phyloP scores from a whole-genome alignment of 1,139 yeast genomes.

The Sugiyamaella pinicola region DNA sequence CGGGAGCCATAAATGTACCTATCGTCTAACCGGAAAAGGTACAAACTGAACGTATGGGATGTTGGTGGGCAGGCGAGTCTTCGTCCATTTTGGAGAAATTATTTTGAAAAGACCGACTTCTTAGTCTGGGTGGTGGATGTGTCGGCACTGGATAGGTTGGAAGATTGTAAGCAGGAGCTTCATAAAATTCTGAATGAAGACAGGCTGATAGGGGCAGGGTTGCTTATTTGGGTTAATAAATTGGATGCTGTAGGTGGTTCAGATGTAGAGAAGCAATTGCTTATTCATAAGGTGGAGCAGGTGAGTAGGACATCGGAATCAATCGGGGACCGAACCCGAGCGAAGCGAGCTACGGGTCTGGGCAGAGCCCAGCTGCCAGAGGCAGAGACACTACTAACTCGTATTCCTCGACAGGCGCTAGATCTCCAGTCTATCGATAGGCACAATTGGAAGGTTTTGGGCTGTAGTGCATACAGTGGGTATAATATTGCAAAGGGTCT shows the following conservation, averaged over 20 bases:
- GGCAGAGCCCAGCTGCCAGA: too few relatives aligned
- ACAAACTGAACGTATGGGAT: slow-evolving; percentile 61
- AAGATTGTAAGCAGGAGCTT: slow-evolving; percentile 68
- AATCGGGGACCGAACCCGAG: too few relatives aligned
- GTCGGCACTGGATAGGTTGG: slow-evolving; percentile 58
- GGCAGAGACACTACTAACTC: too few relatives aligned
- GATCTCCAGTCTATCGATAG: slow-evolving; percentile 48
- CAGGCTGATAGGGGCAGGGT: slow-evolving; percentile 65
- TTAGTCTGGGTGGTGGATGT: slow-evolving; percentile 93
- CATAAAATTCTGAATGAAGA: slow-evolving; percentile 65
- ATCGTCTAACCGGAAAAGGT: slow-evolving; percentile 40
- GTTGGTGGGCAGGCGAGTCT: slow-evolving; percentile 84
- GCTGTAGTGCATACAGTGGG: slow-evolving; percentile 63
- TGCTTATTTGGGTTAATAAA: slow-evolving; percentile 51
- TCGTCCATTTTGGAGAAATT: slow-evolving; percentile 87
- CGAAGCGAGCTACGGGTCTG: too few relatives aligned
- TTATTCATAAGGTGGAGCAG: slow-evolving; percentile 28
- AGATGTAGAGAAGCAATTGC: slow-evolving; percentile 48
- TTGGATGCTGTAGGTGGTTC: slow-evolving; percentile 45
- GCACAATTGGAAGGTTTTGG: slow-evolving; percentile 50
- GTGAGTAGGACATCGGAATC: too few relatives aligned
- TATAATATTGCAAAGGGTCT: slow-evolving; percentile 50
- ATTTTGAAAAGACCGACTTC: slow-evolving; percentile 81
- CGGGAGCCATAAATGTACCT: background rate
- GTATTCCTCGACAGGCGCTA: slow-evolving; percentile 38